Evolutionary conservation across 352 stramenopile species (phyloP).

Genomic region (Phytophthora pistaciae): DNA sequence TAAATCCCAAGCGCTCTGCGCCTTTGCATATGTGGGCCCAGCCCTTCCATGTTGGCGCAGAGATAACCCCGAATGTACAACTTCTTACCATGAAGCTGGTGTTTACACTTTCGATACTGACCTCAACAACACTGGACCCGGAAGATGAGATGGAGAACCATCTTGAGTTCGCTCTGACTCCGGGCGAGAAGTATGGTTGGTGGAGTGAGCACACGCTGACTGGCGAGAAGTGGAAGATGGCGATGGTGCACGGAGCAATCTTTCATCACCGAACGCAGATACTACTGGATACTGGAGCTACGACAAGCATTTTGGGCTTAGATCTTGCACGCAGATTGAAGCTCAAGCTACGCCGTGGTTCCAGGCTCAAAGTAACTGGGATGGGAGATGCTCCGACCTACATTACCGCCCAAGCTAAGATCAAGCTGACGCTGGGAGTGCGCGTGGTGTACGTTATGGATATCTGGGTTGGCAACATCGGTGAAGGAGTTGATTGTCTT

Average conservation of each 20-base stretch:
- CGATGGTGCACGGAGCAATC: not conserved
- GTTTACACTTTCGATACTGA: too few species aligned
- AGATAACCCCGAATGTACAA: too few species aligned
- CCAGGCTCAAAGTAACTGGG: slow-evolving; percentile 4
- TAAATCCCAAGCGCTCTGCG: too few species aligned
- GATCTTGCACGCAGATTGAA: slow-evolving; percentile 34
- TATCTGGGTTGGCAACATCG: slow-evolving; percentile 38
- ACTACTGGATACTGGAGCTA: slow-evolving; percentile 29
- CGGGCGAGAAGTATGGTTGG: not conserved
- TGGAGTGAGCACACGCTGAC: not conserved
- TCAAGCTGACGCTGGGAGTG: not conserved
- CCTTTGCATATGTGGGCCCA: too few species aligned
- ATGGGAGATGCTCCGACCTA: slow-evolving; percentile 32
- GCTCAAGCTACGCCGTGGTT: slow-evolving; percentile 11
- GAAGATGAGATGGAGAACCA: not conserved
- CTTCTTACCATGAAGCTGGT: too few species aligned
- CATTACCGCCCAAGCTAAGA: not conserved
- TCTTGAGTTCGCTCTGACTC: not conserved
- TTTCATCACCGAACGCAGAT: not conserved
- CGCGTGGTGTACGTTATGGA: slow-evolving; percentile 24
- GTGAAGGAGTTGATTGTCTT: slow-evolving; percentile 30
- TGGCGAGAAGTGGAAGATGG: not conserved
- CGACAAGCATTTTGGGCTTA: slow-evolving; percentile 33
- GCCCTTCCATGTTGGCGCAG: too few species aligned
- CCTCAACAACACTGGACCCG: not conserved